Percentiles rank a stretch among this genome's conserved stretches.
Evolutionary conservation across 169 alveolate genomes (phyloP).

Genomic region (Eimeria tenella): DNA sequence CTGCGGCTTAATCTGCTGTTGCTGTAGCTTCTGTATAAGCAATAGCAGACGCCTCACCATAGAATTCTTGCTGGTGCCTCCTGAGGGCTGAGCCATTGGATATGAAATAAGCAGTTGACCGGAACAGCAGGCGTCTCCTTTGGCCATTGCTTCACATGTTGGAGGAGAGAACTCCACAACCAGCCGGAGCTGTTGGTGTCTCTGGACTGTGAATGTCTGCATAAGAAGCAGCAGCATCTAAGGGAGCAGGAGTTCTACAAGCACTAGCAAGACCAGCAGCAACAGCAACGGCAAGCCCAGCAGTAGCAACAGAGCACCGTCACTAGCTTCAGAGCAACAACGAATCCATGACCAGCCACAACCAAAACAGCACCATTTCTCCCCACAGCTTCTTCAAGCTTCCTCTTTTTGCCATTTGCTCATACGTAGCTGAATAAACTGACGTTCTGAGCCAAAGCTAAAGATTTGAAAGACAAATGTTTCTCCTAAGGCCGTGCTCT

Average conservation of each 20-base stretch:
- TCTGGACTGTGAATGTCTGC: conserved; percentile 7
- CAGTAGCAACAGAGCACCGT: too few species aligned
- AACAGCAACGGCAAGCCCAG: not conserved
- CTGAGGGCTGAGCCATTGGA: not conserved
- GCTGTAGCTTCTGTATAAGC: not conserved
- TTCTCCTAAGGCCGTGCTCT: not conserved
- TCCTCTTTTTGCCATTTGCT: too few species aligned
- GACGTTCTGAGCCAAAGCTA: too few species aligned
- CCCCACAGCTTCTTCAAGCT: too few species aligned
- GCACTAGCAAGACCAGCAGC: not conserved
- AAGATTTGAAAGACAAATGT: too few species aligned
- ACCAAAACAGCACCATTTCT: too few species aligned
- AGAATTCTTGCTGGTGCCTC: not conserved
- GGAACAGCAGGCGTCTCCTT: conserved; percentile 3
- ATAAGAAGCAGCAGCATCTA: not conserved
- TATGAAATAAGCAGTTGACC: not conserved
- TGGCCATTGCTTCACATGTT: not conserved
- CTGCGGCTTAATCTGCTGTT: not conserved
- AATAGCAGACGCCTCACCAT: not conserved
- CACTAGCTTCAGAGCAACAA: too few species aligned
- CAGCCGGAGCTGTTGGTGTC: conserved; percentile 63
- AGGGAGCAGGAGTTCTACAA: not conserved
- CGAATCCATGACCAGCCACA: too few species aligned
- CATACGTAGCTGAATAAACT: too few species aligned
- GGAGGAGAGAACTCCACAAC: conserved; percentile 46